Conservation (phyloP, 345 rosid genomes). For the Tarenaya hassleriana region DNA sequence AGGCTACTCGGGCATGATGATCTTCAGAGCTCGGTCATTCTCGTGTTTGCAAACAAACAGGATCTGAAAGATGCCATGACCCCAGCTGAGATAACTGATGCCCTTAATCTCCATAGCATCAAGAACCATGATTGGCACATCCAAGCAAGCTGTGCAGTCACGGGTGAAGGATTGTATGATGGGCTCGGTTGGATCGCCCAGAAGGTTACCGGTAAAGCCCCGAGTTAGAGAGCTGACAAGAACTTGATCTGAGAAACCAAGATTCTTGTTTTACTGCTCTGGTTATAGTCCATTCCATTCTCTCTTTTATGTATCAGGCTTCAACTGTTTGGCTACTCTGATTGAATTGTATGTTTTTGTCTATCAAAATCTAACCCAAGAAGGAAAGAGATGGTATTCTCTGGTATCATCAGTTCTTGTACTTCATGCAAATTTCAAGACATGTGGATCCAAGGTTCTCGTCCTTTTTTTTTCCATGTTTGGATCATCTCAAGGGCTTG, state of each 20-base stretch:
- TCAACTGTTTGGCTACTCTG: conserved; percentile 4
- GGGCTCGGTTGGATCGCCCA: conserved; percentile 90
- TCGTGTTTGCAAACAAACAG: conserved; percentile 86
- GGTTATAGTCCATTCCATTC: conserved; percentile 8
- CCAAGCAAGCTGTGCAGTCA: conserved; percentile 84
- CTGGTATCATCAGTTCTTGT: too few relatives aligned
- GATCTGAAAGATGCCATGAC: conserved; percentile 92
- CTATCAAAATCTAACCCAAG: too few relatives aligned
- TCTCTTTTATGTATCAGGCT: conserved; percentile 8
- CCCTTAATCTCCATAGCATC: conserved; percentile 84
- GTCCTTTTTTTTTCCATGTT: too few relatives aligned
- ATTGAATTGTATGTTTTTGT: neutral
- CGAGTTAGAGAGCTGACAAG: conserved; percentile 43
- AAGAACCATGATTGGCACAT: conserved; percentile 98
- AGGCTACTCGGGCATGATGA: conserved; percentile 79
- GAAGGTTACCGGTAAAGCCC: conserved; percentile 72
- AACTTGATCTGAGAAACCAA: neutral
- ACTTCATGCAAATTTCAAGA: too few relatives aligned
- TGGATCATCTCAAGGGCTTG: neutral
- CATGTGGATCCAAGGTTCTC: too few relatives aligned
- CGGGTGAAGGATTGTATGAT: conserved; percentile 81
- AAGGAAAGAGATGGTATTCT: too few relatives aligned
- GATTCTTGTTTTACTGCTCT: neutral
- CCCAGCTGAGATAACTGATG: conserved; percentile 79
- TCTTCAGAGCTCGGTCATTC: conserved; percentile 63